Base-by-base conservation (phyloP, 2,329 filamentous ascomycete genomes). In the Capronia coronata region DNA sequence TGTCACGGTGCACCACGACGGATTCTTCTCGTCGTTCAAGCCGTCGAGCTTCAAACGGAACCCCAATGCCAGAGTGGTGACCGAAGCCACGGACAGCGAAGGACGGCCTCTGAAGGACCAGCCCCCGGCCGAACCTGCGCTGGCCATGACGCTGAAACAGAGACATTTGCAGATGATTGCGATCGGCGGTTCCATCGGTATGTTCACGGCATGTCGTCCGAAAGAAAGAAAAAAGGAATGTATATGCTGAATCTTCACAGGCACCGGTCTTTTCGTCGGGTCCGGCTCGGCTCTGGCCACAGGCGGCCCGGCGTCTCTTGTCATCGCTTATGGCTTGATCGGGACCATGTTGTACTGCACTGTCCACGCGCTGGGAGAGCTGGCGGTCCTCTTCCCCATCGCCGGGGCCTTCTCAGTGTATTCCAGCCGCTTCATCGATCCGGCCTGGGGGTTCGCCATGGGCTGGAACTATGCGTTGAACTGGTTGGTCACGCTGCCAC, bases 371-470 rank as follows among this genome's bases (percentile, higher is more conserved):
- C 75, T 97, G 14, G 90, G 90, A 54, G 90, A 97, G 67, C 79
- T 97, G 67, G 87, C 89, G 13, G 89, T 95, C 16, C 71, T 89
- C 9, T 95, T 90, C 60, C 90, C 90, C 2, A 84, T 95, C 19
- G 86, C 89, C 19, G 91, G 90, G 48, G 94, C 88, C 2, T 96
- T 96, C 65, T 87, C 88, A 0, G 83, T 87, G 6, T 96, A 90
- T 70, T 91, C 89, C 10, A 94, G 87, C 25, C 81, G 91, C 13
- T 96, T 96, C 62, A 69, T 96, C n/a, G 89, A 96, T 63, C 91
- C 90, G 1, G 89, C 52, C 37, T 56, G 59, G 67, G 68, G 67
- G 2, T 70, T 70, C 41, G 67, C 68, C 23, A 55, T 70, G 25
- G 71, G 68, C 6, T 71, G 68, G 87, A 68, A 71, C 43, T 57